Base-by-base conservation (phyloP, 345 rosid genomes). In the Barbarea vulgaris region DNA sequence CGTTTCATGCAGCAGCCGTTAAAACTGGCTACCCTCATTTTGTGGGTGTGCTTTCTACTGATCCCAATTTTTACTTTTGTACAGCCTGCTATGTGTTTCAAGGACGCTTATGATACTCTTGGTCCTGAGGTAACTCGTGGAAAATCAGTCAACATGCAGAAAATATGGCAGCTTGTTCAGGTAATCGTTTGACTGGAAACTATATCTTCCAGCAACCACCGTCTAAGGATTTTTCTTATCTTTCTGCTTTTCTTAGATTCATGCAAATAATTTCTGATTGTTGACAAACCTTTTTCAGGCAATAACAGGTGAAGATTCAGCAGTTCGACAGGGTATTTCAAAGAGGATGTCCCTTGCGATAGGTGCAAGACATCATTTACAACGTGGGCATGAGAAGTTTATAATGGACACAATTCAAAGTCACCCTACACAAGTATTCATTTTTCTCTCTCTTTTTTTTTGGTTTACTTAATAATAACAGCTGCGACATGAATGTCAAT, bases 141-240 rank as follows among this genome's bases (percentile, higher is more conserved):
- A 51, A 96, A 92, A 79, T 96, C 98, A 74, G 96, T 93, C 78
- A 88, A 72, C 81, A 79, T 93, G 87, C 98, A 89, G 84, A 96
- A 96, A 82, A 90, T 96, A 77, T 96, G 99, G 99, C 94, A 91
- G 82, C 97, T 96, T 81, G 82, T 93, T 79, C 89, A 88, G 98
- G 99, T 89, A 76, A 39, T 39, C 9, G 53, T 70, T 47, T 68
- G 37, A 51, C 60, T 1, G 7, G 36, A 71, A 39, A 57, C 33
- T 34, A 36, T 36, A 0, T 67, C 39, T 54, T 18, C 33, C 64
- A 37, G 30, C 25, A 56, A 62, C 54, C 67, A 69, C 64, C 27
- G 74, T 30, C 60, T 52, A 59, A 70, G 42, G 31, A 59, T 30
- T 74, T 59, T 19, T 41, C 44, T 48, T 24, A 42, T 63, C 33